Percentiles rank a stretch among this genome's conserved stretches.
These are phyloP conservation scores for Triadica sebifera DNA, from an alignment of 345 rosid genomes.

Conservation along the genomic window DNA sequence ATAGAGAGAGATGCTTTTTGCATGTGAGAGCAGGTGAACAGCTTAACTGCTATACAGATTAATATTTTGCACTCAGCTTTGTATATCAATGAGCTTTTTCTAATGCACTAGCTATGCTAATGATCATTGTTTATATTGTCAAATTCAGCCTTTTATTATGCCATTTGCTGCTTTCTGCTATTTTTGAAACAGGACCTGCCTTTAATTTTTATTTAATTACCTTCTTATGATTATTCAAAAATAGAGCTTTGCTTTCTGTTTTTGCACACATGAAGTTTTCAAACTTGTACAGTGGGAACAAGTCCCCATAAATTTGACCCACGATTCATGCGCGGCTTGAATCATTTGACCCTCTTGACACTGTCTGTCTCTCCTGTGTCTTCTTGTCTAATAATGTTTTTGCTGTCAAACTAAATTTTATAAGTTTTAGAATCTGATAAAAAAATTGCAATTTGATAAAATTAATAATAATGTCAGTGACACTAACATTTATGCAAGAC, in stretches of 20 bases:
- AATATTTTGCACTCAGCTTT: not conserved
- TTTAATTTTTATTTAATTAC: not conserved
- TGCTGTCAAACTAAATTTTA: too few species aligned
- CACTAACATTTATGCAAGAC: slow-evolving; percentile 8
- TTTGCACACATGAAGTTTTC: not conserved
- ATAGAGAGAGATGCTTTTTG: not conserved
- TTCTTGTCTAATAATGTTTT: too few species aligned
- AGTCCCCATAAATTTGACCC: not conserved
- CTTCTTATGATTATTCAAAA: not conserved
- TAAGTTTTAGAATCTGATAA: too few species aligned
- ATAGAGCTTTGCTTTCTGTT: not conserved
- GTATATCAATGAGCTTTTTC: not conserved
- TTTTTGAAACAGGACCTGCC: slow-evolving; percentile 1
- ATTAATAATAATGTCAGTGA: slow-evolving; percentile 14
- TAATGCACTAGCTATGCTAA: not conserved
- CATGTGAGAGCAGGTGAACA: slow-evolving; percentile 13
- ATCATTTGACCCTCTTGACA: not conserved
- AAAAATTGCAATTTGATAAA: not conserved
- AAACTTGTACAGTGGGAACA: slow-evolving; percentile 4
- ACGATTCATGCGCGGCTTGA: not conserved
- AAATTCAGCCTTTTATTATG: too few species aligned
- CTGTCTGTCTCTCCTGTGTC: too few species aligned
- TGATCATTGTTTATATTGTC: not conserved
- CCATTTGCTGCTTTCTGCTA: slow-evolving; percentile 5
- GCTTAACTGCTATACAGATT: not conserved